Base-by-base conservation (phyloP, 2,329 filamentous ascomycete genomes). In the Trichoderma semiorbis region DNA sequence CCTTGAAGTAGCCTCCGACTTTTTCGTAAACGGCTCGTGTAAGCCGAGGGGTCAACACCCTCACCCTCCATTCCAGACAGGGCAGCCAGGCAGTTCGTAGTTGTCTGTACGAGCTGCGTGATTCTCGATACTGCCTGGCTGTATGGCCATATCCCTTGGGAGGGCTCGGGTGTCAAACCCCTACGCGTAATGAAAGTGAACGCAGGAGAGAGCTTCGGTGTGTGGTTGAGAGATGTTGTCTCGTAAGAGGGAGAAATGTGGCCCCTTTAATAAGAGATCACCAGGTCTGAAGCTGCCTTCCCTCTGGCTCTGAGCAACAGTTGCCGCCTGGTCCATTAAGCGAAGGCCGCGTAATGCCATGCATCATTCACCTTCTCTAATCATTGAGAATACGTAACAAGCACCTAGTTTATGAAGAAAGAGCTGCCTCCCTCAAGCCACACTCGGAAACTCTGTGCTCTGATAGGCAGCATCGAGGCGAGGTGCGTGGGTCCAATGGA, bases 11-110 rank as follows among this genome's bases (percentile, higher is more conserved):
- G 34, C 78, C 79, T 63, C 80, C 81, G 16, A 84, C 80, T 70
- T 80, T 80, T 39, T 83, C 82, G 60, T 82, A 82, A n/a, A 84
- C 78, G 8, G 78, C 78, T 74, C 77, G 81, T 12, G 82, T 77
- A 14, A 6, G 34, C 14, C 5, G 34, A 36, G 34, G 34, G 34
- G 34, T 36, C 34, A 16, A 16, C 34, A 36, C 36, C 36, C 36
- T 39, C 36, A 39, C 36, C 36, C 36, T 36, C 34, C 34, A 16
- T 36, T 36, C 34, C 34, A 36, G 34, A 36, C 14, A 16, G 14
- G 14, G 34, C 34, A 36, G 34, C 34, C 34, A 36, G 34, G 34
- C 34, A 36, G 34, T 16, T 36, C 34, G 34, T 36, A 1, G 34
- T 36, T 36, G 34, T 16, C 34, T 36, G 34, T 36, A 0, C 14